Evolutionary conservation across 1,284 basidiomycete genomes (phyloP).

Genomic region (Marasmius oreades): DNA sequence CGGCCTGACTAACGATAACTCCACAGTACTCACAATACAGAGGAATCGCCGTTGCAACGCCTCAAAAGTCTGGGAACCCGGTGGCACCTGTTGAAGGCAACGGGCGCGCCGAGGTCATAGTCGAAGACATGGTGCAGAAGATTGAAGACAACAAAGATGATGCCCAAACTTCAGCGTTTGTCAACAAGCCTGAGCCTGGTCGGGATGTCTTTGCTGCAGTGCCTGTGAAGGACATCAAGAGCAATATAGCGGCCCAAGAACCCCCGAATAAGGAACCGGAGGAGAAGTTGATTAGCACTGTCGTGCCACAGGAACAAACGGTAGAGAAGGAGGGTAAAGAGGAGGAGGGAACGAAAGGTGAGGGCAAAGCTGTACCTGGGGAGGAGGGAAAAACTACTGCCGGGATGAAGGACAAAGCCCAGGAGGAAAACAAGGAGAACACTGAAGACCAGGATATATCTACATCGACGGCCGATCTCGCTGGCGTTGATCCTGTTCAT

Average conservation of each 20-base stretch:
- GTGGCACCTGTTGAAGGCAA: constrained; percentile 22
- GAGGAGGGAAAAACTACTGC: constrained; percentile 10
- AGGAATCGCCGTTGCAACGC: constrained; percentile 32
- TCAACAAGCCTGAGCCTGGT: constrained; percentile 62
- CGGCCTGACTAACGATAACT: constrained; percentile 5
- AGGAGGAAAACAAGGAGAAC: constrained; percentile 12
- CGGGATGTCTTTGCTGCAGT: constrained; percentile 59
- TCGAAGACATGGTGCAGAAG: constrained; percentile 10
- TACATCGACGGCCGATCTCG: constrained; percentile 10
- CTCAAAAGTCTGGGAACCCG: constrained; percentile 44
- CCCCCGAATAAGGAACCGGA: constrained; percentile 26
- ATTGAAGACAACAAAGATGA: constrained; percentile 15
- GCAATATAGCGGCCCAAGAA: constrained; percentile 20
- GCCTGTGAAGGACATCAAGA: constrained; percentile 35
- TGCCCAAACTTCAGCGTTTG: constrained; percentile 37
- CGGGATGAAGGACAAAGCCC: neutral
- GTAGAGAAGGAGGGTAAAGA: constrained; percentile 33
- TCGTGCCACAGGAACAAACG: constrained; percentile 27
- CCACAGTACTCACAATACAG: constrained; percentile 54
- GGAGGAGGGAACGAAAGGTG: constrained; percentile 35
- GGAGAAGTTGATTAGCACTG: constrained; percentile 33
- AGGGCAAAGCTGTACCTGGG: constrained; percentile 12
- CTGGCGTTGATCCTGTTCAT: constrained; percentile 9
- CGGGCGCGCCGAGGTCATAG: constrained; percentile 6
- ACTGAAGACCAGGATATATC: constrained; percentile 10